Conservation (phyloP, 441 rosid species). For the Biscutella laevigata region DNA sequence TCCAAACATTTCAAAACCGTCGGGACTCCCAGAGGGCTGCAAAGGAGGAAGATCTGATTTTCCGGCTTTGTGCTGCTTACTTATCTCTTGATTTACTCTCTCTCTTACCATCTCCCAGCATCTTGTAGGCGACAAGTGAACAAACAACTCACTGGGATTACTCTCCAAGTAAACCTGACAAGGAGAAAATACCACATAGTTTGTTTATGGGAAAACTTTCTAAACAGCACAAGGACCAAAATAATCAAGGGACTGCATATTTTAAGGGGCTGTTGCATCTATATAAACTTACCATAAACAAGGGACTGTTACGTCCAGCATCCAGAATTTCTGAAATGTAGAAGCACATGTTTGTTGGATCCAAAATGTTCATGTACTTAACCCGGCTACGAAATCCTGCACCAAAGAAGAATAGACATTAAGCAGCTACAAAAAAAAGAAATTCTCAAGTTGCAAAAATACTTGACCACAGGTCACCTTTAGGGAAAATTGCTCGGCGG, state of each 20-base stretch:
- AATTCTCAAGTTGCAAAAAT: not conserved
- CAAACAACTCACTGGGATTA: constrained; percentile 67
- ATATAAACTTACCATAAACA: constrained; percentile 71
- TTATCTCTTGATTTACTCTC: constrained; percentile 84
- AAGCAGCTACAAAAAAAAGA: constrained; percentile 7
- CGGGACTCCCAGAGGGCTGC: constrained; percentile 96
- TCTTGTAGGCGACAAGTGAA: constrained; percentile 73
- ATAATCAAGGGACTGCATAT: not conserved
- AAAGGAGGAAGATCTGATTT: constrained; percentile 73
- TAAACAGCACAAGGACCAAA: not conserved
- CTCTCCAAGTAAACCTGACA: constrained; percentile 81
- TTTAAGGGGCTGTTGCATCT: too few relatives aligned
- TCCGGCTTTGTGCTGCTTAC: constrained; percentile 75
- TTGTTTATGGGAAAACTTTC: not conserved
- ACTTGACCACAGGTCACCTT: constrained; percentile 41
- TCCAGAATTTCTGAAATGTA: constrained; percentile 90
- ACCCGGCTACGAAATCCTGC: constrained; percentile 96
- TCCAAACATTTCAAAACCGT: constrained; percentile 96
- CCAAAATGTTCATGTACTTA: constrained; percentile 63
- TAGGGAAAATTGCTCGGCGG: constrained; percentile 81
- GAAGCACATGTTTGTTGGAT: constrained; percentile 68
- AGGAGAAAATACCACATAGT: constrained; percentile 13
- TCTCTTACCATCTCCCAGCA: constrained; percentile 99
- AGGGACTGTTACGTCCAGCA: constrained; percentile 62
- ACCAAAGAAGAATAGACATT: constrained; percentile 23